Percentiles rank a stretch among this genome's conserved stretches.
phyloP scores from a whole-genome alignment of 1,139 yeast species.

The Zygosaccharomyces pseudobailii region DNA sequence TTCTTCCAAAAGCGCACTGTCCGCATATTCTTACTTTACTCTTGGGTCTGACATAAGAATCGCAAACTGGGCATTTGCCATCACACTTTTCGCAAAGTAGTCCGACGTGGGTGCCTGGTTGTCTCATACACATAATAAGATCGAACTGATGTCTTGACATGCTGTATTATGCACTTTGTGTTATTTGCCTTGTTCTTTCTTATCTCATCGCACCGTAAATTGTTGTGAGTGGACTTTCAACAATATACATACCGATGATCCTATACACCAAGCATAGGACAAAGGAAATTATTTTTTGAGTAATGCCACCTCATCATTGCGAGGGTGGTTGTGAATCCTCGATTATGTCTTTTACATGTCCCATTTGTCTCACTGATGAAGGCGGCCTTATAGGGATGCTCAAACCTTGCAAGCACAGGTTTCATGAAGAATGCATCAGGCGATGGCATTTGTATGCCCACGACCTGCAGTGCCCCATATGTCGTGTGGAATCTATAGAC shows the following conservation, averaged over 20 bases:
- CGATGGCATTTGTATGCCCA: constrained; percentile 29
- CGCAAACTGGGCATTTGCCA: constrained; percentile 89
- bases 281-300: constrained; percentile 3
- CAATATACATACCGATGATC: not conserved
- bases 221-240: not conserved
- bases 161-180: constrained; percentile 14
- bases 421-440: constrained; percentile 29
- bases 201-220: not conserved
- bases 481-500: constrained; percentile 20
- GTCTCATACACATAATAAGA: constrained; percentile 78
- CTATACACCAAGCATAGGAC: not conserved
- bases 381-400: constrained; percentile 20
- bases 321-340: too few relatives aligned
- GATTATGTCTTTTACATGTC: constrained; percentile 13
- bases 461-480: constrained; percentile 28
- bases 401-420: constrained; percentile 28
- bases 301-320: not conserved
- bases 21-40: constrained; percentile 74
- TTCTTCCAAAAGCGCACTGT: constrained; percentile 75
- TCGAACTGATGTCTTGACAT: constrained; percentile 95
- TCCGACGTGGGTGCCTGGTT: constrained; percentile 72
- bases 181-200: constrained; percentile 17
- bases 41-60: constrained; percentile 74
- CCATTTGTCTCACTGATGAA: constrained; percentile 28
- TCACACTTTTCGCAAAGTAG: constrained; percentile 80